phyloP scores from a whole-genome alignment of 1,139 yeast genomes.

The Blastobotrys arbuscula region DNA sequence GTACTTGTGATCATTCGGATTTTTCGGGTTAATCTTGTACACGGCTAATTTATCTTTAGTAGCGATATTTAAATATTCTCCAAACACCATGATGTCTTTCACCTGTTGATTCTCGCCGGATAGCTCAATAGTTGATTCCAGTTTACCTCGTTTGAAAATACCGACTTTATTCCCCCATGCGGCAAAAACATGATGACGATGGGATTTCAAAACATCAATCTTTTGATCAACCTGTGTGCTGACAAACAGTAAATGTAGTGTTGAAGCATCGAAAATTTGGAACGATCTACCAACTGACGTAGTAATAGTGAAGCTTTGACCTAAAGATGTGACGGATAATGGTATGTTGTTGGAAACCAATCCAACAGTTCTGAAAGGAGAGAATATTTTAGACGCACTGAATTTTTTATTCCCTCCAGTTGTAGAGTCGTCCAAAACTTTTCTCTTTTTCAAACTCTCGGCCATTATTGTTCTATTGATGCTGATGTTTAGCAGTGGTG shows the following conservation, averaged over 20 bases:
- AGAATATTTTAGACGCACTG: conserved; percentile 22
- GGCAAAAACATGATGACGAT: conserved; percentile 79
- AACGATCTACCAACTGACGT: conserved; percentile 87
- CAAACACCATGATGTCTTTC: conserved; percentile 57
- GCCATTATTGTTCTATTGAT: background rate
- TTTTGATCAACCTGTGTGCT: conserved; percentile 71
- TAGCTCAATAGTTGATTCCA: conserved; percentile 50
- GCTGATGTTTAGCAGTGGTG: background rate
- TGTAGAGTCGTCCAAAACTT: conserved; percentile 14
- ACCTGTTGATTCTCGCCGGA: conserved; percentile 30
- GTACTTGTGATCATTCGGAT: conserved; percentile 42
- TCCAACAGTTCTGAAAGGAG: conserved; percentile 51
- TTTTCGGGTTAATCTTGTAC: conserved; percentile 49
- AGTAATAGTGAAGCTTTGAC: conserved; percentile 79
- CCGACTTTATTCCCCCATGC: conserved; percentile 69
- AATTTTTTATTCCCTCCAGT: conserved; percentile 1
- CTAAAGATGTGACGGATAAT: conserved; percentile 82
- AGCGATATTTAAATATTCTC: conserved; percentile 67
- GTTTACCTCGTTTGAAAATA: conserved; percentile 74
- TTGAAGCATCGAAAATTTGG: conserved; percentile 91
- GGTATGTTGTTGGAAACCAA: conserved; percentile 61
- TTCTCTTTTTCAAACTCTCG: conserved; percentile 17
- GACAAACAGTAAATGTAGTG: conserved; percentile 78
- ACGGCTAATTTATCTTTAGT: conserved; percentile 53
- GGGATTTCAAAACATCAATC: conserved; percentile 71